Evolutionary conservation across 306 rosid species (phyloP), one percentile per base, ranked within the genome.

Genomic region (Herpetospermum pedunculosum): DNA sequence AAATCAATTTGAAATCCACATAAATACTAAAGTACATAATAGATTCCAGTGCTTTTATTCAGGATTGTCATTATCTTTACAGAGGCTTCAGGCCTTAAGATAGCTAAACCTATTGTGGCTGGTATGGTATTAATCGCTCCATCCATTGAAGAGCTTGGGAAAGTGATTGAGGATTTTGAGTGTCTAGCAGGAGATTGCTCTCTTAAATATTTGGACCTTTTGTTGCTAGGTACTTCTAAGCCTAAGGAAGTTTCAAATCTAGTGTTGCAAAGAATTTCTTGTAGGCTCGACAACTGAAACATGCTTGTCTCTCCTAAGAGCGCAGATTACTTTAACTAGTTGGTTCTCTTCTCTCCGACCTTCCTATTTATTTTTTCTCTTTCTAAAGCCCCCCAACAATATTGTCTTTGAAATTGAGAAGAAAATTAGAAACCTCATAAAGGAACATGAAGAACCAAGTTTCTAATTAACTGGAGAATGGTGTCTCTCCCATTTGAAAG

Each of bases 1-100:
- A 77, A 68, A 23, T 18, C 29, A 67, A 38, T 38, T 77, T 30
- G 35, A 68, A 77, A 76, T 26, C 60, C 30, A 64, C 21, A 34
- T 75, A 46, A 46, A 67, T 38, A 41, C 72, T 38, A 40, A 35
- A 41, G 72, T 40, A n/a, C n/a, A n/a, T n/a, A n/a, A n/a, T n/a
- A 65, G 47, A 38, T 67, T 67, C 72, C 35, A 67, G 32, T 38
- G 11, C 18, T 64, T 64, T 37, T 37, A n/a, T 21, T 64, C 71
- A 64, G 65, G 41, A 60, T 60, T 60, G 26, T 18, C 64, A 57
- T 9, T 10, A 19, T 37, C 46, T 35, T 3, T 63, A 35, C 8
- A 62, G 21, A 62, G 3, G 46, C 44, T 62, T 62, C 29, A 63
- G 70, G 70, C 16, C 46, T 4, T 35, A n/a, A 60, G 16, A 34